Base-by-base conservation (phyloP, 1,139 yeast genomes). In the Taphrina flavorubra region DNA sequence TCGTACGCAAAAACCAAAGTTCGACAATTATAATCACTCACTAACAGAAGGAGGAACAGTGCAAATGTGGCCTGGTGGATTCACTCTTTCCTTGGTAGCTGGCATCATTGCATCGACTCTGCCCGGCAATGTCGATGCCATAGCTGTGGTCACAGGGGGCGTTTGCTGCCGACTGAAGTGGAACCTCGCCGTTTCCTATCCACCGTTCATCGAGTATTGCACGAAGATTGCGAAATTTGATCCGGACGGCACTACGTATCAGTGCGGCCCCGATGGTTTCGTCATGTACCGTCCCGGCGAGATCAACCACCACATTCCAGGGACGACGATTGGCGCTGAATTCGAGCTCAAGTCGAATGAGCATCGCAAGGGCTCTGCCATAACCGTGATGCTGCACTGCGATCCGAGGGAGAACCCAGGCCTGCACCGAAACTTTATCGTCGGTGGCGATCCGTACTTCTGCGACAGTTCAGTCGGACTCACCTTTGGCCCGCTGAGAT, bases 341-440 rank as follows among this genome's bases (percentile, higher is more conserved):
- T 34, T 53, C 16, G 58, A 53, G 34, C 25, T 53, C 40, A 53
- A 53, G 58, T 10, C 55, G 31, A n/a, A 7, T 2, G 37, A 49
- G 36, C 16, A n/a, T 16, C 7, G 8, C 8, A 20, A 49, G 31
- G 16, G 55, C 36, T 7, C 36, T 25, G 42, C 40, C 40, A 20
- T 53, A 13, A 11, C 10, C 36, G 58, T 53, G 44, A 36, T 37
- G 40, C 58, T 53, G 25, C 58, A 36, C 20, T 53, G 58, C 58
- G 42, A 53, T 37, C 40, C 58, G 6, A 6, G 6, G 7, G 58
- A 53, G 42, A 53, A 53, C 16, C 58, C 58, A 6, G 42, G 44
- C 13, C 58, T 53, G 14, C 11, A 31, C 18, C 10, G 36, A 7
- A 20, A 16, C n/a, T 53, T 53, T n/a, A 18, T 34, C 58, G 42